Percentiles rank a stretch among this genome's conserved stretches.
phyloP scores from a whole-genome alignment of 139 green algal species.

The Chlorella vulgaris region DNA sequence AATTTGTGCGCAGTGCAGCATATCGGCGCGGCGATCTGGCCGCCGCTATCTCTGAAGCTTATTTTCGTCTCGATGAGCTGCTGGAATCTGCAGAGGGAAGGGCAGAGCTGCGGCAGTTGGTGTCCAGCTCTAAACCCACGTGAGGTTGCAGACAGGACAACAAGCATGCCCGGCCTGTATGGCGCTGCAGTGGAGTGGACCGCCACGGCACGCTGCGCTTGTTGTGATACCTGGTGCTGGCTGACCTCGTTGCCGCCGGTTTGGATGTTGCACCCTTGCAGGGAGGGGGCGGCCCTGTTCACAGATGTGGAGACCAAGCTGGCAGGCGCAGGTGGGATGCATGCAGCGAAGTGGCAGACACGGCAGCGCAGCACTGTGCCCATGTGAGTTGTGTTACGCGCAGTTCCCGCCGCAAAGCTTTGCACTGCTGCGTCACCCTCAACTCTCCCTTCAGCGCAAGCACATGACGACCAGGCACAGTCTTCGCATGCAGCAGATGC shows the following conservation, averaged over 20 bases:
- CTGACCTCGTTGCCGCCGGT: too few relatives aligned
- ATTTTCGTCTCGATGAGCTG: constrained; percentile 46
- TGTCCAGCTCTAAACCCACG: constrained; percentile 1
- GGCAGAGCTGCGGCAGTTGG: constrained; percentile 25
- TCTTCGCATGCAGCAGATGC: not conserved
- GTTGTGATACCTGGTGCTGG: too few relatives aligned
- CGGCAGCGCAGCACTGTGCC: too few relatives aligned
- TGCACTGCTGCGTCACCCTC: too few relatives aligned
- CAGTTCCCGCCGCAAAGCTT: not conserved
- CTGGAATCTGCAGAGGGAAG: constrained; percentile 58
- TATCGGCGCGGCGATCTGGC: constrained; percentile 32
- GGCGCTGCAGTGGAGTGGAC: too few relatives aligned
- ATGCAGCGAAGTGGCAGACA: not conserved
- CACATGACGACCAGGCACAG: constrained; percentile 2
- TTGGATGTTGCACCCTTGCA: too few relatives aligned
- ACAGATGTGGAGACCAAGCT: constrained; percentile 24
- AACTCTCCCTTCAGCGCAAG: not conserved
- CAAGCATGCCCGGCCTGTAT: not conserved
- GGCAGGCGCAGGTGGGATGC: not conserved
- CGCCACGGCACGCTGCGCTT: too few relatives aligned
- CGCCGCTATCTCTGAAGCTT: constrained; percentile 27
- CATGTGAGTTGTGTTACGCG: not conserved
- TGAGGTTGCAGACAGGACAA: not conserved
- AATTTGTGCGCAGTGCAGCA: constrained; percentile 25
- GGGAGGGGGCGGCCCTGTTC: not conserved